Evolutionary conservation across 768 basidiomycete species (phyloP), one percentile per base, ranked within the genome.

Genomic region (Coprinopsis sp.): DNA sequence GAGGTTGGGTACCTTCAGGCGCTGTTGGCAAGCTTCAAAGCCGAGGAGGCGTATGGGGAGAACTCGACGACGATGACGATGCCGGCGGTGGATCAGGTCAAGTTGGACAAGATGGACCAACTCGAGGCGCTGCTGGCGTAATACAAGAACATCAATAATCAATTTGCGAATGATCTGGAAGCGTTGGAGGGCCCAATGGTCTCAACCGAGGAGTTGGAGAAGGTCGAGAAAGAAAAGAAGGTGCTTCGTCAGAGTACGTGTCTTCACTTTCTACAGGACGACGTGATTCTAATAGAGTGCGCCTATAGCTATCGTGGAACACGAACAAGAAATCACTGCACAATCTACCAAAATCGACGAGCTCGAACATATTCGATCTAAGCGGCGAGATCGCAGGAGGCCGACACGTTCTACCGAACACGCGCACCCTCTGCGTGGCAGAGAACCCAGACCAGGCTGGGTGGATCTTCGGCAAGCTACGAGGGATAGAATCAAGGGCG

Each of bases 381-480:
- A 67, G 76, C 3, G 88, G 88, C 1, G 82, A 87, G 60, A 82
- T 90, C 22, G 88, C 81, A 0, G 79, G 76, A 0, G 91, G 89
- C 3, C 68, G 82, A 33, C 85, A 89, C 53, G 72, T 89, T 0
- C 87, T 89, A 0, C 85, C 85, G 0, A 78, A 78, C 31, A 71
- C 77, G 16, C 81, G 85, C 4, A 74, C 90, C 1, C 63, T 91
- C n/a, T 74, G 78, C 40, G 64, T 94, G 53, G 65, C 64, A 6
- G 81, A 86, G 36, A 94, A 93, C 55, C 94, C 94, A 0, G 89
- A 87, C n/a, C 75, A 83, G 54, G 72, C 82, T 90, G 91, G 79
- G 78, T 78, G 12, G 87, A 89, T 36, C 67, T 90, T 23, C 74
- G 92, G 38, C 76, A 83, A 52, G 83, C 76, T 18, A 82, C 76